A percentile compares a stretch with the other conserved stretches of the same genome.
Evolutionary conservation across 768 basidiomycete species (phyloP).

Genomic region (Pleurotus eryngii): DNA sequence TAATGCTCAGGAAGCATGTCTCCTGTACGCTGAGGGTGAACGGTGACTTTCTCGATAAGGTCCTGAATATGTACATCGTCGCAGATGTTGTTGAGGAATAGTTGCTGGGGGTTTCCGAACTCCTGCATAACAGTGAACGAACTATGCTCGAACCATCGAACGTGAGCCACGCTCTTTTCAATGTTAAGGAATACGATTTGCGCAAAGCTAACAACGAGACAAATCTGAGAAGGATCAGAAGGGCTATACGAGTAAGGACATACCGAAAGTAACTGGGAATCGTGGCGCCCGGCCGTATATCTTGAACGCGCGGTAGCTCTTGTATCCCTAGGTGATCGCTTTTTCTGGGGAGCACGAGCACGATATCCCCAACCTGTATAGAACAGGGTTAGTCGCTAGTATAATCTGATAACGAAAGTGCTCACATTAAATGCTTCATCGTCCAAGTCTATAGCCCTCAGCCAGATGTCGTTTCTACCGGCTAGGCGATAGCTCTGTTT

Average conservation of each 20-base stretch:
- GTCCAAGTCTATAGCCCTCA: constrained; percentile 41
- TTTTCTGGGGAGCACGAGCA: constrained; percentile 45
- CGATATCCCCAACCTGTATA: constrained; percentile 58
- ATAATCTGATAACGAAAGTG: not conserved
- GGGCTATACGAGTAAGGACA: not conserved
- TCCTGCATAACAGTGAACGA: constrained; percentile 59
- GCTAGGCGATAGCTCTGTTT: constrained; percentile 27
- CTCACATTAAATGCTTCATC: constrained; percentile 40
- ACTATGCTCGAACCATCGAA: constrained; percentile 76
- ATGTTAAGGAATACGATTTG: constrained; percentile 53
- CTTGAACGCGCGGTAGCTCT: constrained; percentile 28
- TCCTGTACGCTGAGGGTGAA: constrained; percentile 30
- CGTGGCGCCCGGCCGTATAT: constrained; percentile 34
- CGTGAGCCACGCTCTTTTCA: constrained; percentile 45
- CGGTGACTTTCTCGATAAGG: constrained; percentile 47
- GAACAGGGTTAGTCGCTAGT: constrained; percentile 2
- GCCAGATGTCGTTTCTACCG: constrained; percentile 29
- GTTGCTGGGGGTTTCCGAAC: constrained; percentile 57
- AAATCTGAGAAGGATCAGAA: too few relatives aligned
- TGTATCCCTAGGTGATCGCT: constrained; percentile 25
- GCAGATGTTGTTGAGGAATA: constrained; percentile 61
- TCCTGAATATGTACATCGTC: constrained; percentile 32
- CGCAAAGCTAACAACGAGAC: constrained; percentile 53
- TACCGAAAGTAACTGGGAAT: constrained; percentile 69
- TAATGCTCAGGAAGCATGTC: constrained; percentile 36